phyloP scores from a whole-genome alignment of 306 rosid genomes.

The Senna siamea region DNA sequence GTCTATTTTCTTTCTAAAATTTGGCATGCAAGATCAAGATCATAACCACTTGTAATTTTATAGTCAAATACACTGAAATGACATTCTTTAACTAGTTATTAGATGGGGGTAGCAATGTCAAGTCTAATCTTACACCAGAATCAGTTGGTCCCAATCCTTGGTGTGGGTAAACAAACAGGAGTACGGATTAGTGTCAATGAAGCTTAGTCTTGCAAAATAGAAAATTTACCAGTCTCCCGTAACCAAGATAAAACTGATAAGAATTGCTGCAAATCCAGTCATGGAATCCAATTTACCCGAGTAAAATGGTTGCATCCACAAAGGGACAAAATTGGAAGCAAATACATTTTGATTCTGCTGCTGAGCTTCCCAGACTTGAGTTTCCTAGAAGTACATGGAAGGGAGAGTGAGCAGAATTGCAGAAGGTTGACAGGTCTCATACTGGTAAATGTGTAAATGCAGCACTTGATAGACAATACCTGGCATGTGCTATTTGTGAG shows the following conservation, averaged over 20 bases:
- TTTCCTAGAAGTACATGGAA: slow-evolving; percentile 51
- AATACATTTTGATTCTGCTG: slow-evolving; percentile 67
- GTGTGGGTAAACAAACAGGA: neutral
- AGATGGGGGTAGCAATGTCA: slow-evolving; percentile 1
- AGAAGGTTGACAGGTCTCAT: slow-evolving; percentile 14
- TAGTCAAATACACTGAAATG: neutral
- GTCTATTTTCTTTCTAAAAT: slow-evolving; percentile 14
- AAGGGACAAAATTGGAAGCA: slow-evolving; percentile 89
- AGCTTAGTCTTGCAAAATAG: slow-evolving; percentile 6
- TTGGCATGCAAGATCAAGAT: slow-evolving; percentile 24
- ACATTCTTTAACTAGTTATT: neutral
- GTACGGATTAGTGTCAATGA: neutral
- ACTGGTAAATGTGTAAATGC: slow-evolving; percentile 16
- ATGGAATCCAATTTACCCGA: slow-evolving; percentile 51
- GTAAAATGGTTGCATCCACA: slow-evolving; percentile 83
- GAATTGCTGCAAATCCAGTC: slow-evolving; percentile 3
- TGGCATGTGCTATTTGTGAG: slow-evolving; percentile 46
- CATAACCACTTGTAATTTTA: slow-evolving; percentile 10
- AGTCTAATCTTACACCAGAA: neutral
- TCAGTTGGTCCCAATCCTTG: neutral
- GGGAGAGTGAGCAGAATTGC: slow-evolving; percentile 29
- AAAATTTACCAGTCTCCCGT: neutral
- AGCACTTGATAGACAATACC: slow-evolving; percentile 39
- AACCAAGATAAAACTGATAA: slow-evolving; percentile 11
- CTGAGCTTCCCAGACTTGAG: slow-evolving; percentile 59